Base-by-base conservation (phyloP, 805 yeast genomes). In the Starmerella sp. region DNA sequence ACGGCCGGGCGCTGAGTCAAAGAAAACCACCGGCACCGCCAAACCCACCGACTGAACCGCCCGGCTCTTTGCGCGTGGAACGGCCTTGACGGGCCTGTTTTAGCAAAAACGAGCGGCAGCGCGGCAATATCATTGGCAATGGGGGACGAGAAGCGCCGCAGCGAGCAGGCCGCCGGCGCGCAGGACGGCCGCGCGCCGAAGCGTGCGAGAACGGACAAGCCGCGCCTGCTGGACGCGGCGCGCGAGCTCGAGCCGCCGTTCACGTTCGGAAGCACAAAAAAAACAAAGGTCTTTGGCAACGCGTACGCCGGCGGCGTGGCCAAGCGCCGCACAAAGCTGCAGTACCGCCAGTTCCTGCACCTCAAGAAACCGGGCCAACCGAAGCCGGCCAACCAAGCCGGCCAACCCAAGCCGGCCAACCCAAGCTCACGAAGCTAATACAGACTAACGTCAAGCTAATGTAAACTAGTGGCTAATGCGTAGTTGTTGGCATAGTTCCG, bases 281-380 rank as follows among this genome's bases (percentile, higher is more conserved):
- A 62, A 32, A 38, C 46, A 14, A 47, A 57, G 22, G 65, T 62
- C 6, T 48, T 39, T 28, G 63, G 60, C n/a, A 62, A 62, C 37
- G 35, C 41, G 42, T 39, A 29, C 7, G 28, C 22, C 28, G 60
- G 60, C 29, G 57, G 53, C 7, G 52, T 47, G 6, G 48, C 56
- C 13, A 42, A 32, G 14, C 49, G 45, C 11, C 32, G 31, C n/a
- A 10, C 14, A 2, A 15, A 28, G 22, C 10, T 11, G 5, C 43
- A 48, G 42, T 56, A 53, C 45, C 54, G 59, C n/a, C 61, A 54
- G 36, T 51, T 50, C 39, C 43, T 48, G n/a, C 46, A 38, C 37
- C 38, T 39, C n/a, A 37, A 37, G 38, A 22, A 22, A 22, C n/a
- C 38, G 14, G 29, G 15, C 43, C 7, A 39, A 39, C n/a, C 7